phyloP scores from a whole-genome alignment of 208 protist species.

The Acanthamoeba pearcei region DNA sequence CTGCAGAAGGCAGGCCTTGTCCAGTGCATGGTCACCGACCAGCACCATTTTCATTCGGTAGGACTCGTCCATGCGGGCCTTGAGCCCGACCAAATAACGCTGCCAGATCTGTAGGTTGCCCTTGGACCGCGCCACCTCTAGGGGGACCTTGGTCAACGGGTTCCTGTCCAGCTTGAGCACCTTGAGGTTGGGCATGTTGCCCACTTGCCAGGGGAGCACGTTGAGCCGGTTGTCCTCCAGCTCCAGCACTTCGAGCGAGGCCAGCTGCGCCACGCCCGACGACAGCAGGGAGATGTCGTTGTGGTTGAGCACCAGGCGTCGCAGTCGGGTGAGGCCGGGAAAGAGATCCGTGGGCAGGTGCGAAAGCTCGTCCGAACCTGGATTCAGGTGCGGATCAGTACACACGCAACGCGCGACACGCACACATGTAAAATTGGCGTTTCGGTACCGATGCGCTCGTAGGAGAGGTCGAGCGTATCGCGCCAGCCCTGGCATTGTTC shows the following conservation, averaged over 20 bases:
- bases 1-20: constrained; percentile 23
- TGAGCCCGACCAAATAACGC: constrained; percentile 26
- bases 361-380: constrained; percentile 40
- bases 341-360: constrained; percentile 53
- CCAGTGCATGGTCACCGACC: background rate
- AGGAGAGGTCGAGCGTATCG: constrained; percentile 51
- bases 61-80: constrained; percentile 71
- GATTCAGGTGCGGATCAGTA: background rate
- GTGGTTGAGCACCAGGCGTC: constrained; percentile 52
- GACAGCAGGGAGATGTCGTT: constrained; percentile 65
- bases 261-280: constrained; percentile 32
- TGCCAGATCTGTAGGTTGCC: constrained; percentile 39
- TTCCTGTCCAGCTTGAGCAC: constrained; percentile 69
- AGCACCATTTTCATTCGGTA: constrained; percentile 63
- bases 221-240: constrained; percentile 68
- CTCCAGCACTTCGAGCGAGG: constrained; percentile 58
- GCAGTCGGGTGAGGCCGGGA: constrained; percentile 37
- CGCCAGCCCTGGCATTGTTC: constrained; percentile 63
- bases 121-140: background rate
- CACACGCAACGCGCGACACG: too few species aligned
- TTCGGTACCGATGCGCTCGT: constrained; percentile 32
- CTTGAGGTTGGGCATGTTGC: constrained; percentile 6
- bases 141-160: constrained; percentile 48
- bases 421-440: background rate
- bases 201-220: constrained; percentile 65